Conservation (phyloP, 179 eudicot genomes). For the Beta corolliflora region DNA sequence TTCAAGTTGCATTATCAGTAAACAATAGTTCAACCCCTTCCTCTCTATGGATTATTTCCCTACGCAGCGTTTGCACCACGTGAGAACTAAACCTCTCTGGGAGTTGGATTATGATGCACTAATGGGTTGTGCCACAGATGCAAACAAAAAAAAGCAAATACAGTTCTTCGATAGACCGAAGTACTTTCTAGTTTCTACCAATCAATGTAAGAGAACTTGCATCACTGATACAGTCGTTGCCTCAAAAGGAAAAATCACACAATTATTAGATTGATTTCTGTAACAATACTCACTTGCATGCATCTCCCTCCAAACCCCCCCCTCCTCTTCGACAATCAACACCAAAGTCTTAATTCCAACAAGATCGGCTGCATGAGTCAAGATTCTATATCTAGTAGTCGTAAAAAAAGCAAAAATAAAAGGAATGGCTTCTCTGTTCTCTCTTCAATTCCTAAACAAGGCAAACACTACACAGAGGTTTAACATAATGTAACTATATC, state of each 20-base stretch:
- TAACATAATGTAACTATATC: too few species aligned
- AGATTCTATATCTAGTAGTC: too few species aligned
- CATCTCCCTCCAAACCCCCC: not conserved
- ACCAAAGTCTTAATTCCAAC: too few species aligned
- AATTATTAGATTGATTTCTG: too few species aligned
- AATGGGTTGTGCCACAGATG: too few species aligned
- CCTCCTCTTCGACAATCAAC: too few species aligned
- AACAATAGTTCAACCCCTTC: not conserved
- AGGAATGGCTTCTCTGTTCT: not conserved
- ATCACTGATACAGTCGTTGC: not conserved
- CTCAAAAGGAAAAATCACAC: too few species aligned
- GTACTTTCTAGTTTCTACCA: not conserved
- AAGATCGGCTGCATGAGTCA: too few species aligned
- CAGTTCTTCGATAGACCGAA: not conserved
- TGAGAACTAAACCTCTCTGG: too few species aligned
- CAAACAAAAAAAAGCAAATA: too few species aligned
- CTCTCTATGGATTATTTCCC: not conserved
- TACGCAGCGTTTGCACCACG: too few species aligned
- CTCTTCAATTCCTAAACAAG: not conserved
- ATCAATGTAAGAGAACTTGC: not conserved
- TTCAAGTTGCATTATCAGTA: not conserved
- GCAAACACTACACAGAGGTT: not conserved
- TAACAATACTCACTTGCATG: not conserved
- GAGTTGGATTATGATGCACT: too few species aligned
- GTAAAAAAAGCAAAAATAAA: not conserved